A percentile compares a stretch with the other conserved stretches of the same genome.
Evolutionary conservation across 1,139 yeast genomes (phyloP).

Genomic region (Yamadazyma kanchanaburiensis): DNA sequence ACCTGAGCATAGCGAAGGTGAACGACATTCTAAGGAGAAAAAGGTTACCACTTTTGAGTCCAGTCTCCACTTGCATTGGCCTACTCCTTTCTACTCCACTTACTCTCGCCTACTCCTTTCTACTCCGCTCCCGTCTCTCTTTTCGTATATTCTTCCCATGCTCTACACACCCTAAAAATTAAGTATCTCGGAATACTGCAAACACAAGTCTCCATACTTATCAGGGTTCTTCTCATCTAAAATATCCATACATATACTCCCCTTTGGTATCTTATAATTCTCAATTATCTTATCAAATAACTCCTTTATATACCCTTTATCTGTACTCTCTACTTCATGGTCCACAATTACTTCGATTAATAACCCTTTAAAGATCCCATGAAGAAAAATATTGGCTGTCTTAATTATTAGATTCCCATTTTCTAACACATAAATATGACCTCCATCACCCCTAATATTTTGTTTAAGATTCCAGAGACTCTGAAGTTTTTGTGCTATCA

Average conservation of each 20-base stretch:
- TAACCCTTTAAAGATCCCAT: conserved; percentile 72
- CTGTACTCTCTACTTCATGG: conserved; percentile 12
- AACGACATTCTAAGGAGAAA: no score
- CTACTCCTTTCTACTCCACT: no score
- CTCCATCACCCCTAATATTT: conserved; percentile 76
- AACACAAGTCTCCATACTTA: conserved; percentile 41
- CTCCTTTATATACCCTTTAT: conserved; percentile 13
- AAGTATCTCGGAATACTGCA: conserved; percentile 45
- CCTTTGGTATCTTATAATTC: conserved; percentile 40
- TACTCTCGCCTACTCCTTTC: no score
- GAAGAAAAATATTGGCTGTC: conserved; percentile 69
- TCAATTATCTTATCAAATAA: conserved; percentile 26
- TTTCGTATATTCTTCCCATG: no score
- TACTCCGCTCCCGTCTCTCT: no score
- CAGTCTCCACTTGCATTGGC: no score
- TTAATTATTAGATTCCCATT: conserved; percentile 47
- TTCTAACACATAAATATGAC: conserved; percentile 54
- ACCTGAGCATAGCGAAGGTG: no score
- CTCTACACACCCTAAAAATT: conserved; percentile 25
- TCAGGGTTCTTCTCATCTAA: conserved; percentile 27
- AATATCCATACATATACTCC: conserved; percentile 33
- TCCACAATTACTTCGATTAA: conserved; percentile 49
- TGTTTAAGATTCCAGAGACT: conserved; percentile 73
- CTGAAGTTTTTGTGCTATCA: conserved; percentile 56
- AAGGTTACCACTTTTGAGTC: no score